Evolutionary conservation across 2,329 filamentous ascomycete genomes (phyloP), one percentile per base, ranked within the genome.

Genomic region (Orbilia oligospora): DNA sequence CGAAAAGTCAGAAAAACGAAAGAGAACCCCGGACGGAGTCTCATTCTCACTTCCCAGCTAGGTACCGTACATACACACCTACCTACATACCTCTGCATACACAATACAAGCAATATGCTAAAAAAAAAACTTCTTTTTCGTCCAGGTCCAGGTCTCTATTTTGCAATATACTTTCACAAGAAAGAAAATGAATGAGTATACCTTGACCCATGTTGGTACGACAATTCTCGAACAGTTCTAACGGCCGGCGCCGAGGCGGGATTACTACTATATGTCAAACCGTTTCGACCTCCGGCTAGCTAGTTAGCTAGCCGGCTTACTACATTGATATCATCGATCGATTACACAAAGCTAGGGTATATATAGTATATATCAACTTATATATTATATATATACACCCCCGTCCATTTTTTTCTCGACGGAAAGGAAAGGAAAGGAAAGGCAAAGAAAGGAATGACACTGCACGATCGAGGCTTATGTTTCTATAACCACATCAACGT

Each of bases 211-310:
- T 71, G 68, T 33, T 46, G 61, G 70, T 67, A 51, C 70, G 30
- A 73, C 70, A 51, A 53, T 76, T 76, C 72, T 76, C 65, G 72
- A 76, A 76, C 49, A 49, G 14, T 65, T 76, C 66, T 36, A 76
- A 70, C 71, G 65, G 71, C 71, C 71, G 71, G 71, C 68, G 58
- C 69, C 69, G 69, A 46, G 46, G 36, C 49, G 63, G 46, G 63
- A 44, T 68, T 51, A 3, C 3, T 30, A 30, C 27, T n/a, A 38
- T 55, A 70, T 41, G 61, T 75, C 56, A 41, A 48, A 64, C 46
- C 67, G 24, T 53, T 63, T 61, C 33, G 44, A 38, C 20, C 44
- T 16, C 48, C 20, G 56, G 71, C 56, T 71, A 76, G 66, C 27
- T 30, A 30, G 6, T 6, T 30, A 41, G 33, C 6, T 30, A 30